Base-by-base conservation (phyloP, 1,284 basidiomycete species). In the Ceratorhiza oryzae-sativae region DNA sequence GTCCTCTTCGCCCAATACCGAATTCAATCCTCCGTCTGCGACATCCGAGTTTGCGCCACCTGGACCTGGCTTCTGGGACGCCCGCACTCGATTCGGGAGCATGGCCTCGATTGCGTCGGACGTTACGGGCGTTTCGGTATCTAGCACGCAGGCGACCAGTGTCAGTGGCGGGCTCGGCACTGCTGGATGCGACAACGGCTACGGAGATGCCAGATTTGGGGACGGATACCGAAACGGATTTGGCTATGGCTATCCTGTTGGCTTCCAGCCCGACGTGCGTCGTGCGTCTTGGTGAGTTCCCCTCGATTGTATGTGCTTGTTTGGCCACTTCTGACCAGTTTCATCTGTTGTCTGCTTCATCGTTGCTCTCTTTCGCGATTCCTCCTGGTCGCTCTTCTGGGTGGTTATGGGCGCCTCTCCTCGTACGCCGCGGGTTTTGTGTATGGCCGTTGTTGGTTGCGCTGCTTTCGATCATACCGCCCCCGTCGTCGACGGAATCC, bases 241-340 rank as follows among this genome's bases (percentile, higher is more conserved):
- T 45, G 23, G 68, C 34, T 23, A 53, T 71, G 49, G 65, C 30
- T 48, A 65, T 23, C 72, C 73, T 13, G n/a, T 32, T 15, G 61
- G 60, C 13, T 74, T 73, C 60, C 62, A 74, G 36, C 73, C 72
- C 27, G 72, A 74, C 25, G 18, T 71, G 6, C 30, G 73, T 12
- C 58, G 73, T 30, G 72, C 73, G 39, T 67, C 60, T n/a, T 74
- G 73, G 73, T 74, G 68, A 42, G 73, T 73, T 8, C 27, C 13
- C 18, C 20, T 4, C 15, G 36, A 23, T 25, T 56, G 34, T 36
- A 36, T 55, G 18, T 4, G 36, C n/a, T 34, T 61, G 36, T 36
- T 68, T 53, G 41, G 36, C 27, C 49, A 13, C 25, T 34, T 15
- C 59, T 48, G 59, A 55, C 39, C 56, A 39, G 23, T 39, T 45